A percentile compares a stretch with the other conserved stretches of the same genome.
Conservation (phyloP, 306 rosid species). For the Castanopsis chinensis region DNA sequence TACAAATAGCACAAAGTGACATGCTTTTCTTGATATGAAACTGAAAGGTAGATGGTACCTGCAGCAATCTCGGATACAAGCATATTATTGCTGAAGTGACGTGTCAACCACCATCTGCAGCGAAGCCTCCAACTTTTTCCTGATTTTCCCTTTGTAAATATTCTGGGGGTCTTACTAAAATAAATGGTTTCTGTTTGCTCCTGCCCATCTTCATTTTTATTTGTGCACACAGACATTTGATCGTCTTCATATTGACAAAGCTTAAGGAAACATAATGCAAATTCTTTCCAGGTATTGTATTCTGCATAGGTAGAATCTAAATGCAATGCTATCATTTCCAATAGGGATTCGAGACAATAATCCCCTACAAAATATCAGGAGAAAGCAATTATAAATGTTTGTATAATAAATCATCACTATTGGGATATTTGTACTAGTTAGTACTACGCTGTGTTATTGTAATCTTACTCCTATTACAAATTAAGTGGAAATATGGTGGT, state of each 20-base stretch:
- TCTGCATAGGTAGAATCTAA: slow-evolving; percentile 69
- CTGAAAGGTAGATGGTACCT: slow-evolving; percentile 35
- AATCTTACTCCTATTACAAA: not conserved
- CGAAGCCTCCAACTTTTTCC: slow-evolving; percentile 72
- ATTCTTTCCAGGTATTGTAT: slow-evolving; percentile 54
- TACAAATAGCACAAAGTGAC: not conserved
- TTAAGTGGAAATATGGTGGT: not conserved
- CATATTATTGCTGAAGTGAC: slow-evolving; percentile 49
- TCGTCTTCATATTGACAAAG: slow-evolving; percentile 55
- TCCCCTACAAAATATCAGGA: slow-evolving; percentile 53
- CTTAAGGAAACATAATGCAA: slow-evolving; percentile 61
- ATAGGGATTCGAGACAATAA: slow-evolving; percentile 51
- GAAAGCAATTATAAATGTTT: slow-evolving; percentile 9
- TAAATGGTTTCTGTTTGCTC: slow-evolving; percentile 12
- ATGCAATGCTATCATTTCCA: slow-evolving; percentile 77
- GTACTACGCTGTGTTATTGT: not conserved
- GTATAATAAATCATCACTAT: not conserved
- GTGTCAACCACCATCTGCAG: slow-evolving; percentile 69
- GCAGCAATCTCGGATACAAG: slow-evolving; percentile 48
- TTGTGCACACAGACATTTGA: slow-evolving; percentile 41
- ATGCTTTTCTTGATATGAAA: not conserved
- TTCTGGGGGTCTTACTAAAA: slow-evolving; percentile 39
- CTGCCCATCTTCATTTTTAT: slow-evolving; percentile 25
- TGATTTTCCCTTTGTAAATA: slow-evolving; percentile 46
- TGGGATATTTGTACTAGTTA: not conserved